Base-by-base conservation (phyloP, 2,329 filamentous ascomycete genomes). In the Botrytis porri region DNA sequence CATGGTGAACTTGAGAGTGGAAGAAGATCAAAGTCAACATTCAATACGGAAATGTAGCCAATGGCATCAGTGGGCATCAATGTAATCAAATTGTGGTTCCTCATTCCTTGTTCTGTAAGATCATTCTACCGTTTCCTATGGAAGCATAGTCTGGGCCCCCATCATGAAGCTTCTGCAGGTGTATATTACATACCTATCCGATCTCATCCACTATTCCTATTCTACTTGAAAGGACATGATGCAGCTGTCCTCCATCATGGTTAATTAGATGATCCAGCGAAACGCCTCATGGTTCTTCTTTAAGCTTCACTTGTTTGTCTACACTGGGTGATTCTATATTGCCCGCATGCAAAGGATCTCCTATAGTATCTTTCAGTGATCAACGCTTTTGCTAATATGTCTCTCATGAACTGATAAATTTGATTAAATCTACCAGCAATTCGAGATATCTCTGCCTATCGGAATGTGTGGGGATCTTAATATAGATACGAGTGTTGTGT, bases 131-230 rank as follows among this genome's bases (percentile, higher is more conserved):
- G 16, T 65, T 45, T 71, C 59, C 35, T 69, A 43, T 69, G 66
- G 66, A 69, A 69, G 66, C 25, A 25, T 41, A 48, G 41, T 48
- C 59, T 32, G 32, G 54, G 59, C 25, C 32, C 69, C 59, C 25
- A 41, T 57, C n/a, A 48, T 37, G n/a, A 71, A 64, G 69, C 69
- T 64, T 64, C 69, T 51, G 37, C 59, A 71, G 45, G 39, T 59
- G 54, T 60, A 70, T n/a, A n/a, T n/a, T 54, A 54, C 48, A 54
- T n/a, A 25, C 20, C 20, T 25, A 37, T 45, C 39, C 61, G 41
- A 66, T 71, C 35, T 18, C 35, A 62, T 70, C 45, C 69, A 62
- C 29, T 35, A 54, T 64, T n/a, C 29, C 25, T n/a, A 14, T 51
- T n/a, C 10, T 35, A 6, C 66, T 60, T 16, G 20, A 69, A 43